phyloP scores from a whole-genome alignment of 1,139 yeast species.

The Debaryomyces fabryi region DNA sequence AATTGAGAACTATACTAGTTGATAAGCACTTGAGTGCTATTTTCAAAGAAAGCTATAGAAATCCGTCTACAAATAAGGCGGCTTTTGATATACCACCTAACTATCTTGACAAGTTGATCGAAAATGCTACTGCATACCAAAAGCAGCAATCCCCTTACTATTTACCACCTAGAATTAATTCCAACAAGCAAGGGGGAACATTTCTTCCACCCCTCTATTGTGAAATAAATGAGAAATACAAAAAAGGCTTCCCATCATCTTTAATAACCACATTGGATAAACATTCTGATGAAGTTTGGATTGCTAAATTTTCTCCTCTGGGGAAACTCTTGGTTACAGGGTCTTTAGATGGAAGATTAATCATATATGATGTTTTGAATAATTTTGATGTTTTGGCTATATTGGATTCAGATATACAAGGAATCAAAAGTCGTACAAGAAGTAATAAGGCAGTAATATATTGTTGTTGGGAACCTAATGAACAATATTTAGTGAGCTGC shows the following conservation, averaged over 20 bases:
- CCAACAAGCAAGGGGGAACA: background rate
- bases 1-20: constrained; percentile 8
- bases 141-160: constrained; percentile 34
- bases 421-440: constrained; percentile 21
- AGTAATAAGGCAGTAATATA: constrained; percentile 60
- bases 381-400: constrained; percentile 49
- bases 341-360: constrained; percentile 65
- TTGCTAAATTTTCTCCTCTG: constrained; percentile 71
- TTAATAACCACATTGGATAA: constrained; percentile 43
- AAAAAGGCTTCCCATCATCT: constrained; percentile 47
- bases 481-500: constrained; percentile 65
- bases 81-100: constrained; percentile 23
- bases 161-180: constrained; percentile 33
- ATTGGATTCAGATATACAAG: constrained; percentile 31
- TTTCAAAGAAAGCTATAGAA: constrained; percentile 5
- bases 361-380: constrained; percentile 65
- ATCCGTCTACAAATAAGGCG: constrained; percentile 4
- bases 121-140: constrained; percentile 32
- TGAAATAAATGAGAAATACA: constrained; percentile 20
- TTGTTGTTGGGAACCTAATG: constrained; percentile 74
- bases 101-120: constrained; percentile 31
- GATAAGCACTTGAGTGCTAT: constrained; percentile 8
- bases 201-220: constrained; percentile 9
- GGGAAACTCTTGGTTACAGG: constrained; percentile 79
- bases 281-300: constrained; percentile 86